Evolutionary conservation across 2,329 filamentous ascomycete genomes (phyloP).

Genomic region (Beauveria brongniartii): DNA sequence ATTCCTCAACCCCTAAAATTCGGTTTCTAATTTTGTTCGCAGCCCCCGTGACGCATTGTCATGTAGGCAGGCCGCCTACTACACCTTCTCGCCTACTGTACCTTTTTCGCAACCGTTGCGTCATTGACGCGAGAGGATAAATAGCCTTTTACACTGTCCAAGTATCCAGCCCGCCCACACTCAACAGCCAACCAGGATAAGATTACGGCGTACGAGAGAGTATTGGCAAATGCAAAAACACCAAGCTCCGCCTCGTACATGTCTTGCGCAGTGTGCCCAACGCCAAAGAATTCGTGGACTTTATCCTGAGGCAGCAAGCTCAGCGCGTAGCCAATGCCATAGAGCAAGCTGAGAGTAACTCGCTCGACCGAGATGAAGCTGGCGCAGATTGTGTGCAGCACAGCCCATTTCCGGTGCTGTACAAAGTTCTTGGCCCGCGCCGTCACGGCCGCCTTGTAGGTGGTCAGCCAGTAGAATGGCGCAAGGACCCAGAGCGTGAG

Average conservation of each 20-base stretch:
- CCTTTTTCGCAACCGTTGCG: too few relatives aligned
- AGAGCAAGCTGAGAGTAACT: background rate
- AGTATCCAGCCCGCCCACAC: too few relatives aligned
- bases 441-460: background rate
- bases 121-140: too few relatives aligned
- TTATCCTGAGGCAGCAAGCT: background rate
- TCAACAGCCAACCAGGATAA: too few relatives aligned
- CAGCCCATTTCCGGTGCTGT: conserved; percentile 1
- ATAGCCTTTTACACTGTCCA: too few relatives aligned
- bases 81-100: too few relatives aligned
- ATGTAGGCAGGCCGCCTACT: too few relatives aligned
- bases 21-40: too few relatives aligned
- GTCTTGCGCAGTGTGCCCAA: background rate
- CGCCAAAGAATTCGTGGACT: background rate
- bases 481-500: background rate
- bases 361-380: background rate
- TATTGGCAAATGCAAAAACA: conserved; percentile 1
- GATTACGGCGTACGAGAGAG: background rate
- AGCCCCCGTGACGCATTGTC: too few relatives aligned
- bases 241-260: conserved; percentile 3
- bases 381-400: conserved; percentile 1
- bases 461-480: background rate
- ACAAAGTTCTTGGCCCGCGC: too few relatives aligned
- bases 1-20: too few relatives aligned
- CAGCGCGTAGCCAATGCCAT: background rate